Base-by-base conservation (phyloP, 73 alveolate genomes). In the Strombidium stylifer region DNA sequence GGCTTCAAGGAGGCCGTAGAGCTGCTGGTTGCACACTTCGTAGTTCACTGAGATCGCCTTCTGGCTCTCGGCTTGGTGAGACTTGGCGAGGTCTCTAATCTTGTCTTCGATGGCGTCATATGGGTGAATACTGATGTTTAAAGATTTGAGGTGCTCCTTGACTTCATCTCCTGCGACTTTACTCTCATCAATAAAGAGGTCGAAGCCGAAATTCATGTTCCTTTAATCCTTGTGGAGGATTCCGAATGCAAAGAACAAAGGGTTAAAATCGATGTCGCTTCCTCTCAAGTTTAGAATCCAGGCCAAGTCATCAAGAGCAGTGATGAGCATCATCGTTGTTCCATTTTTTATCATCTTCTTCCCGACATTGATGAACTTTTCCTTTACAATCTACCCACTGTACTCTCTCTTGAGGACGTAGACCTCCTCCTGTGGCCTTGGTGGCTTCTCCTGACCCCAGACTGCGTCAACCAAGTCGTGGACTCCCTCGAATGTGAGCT, bases 211-310 rank as follows among this genome's bases (percentile, higher is more conserved):
- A 4, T 32, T 32, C 42, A 6, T 6, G 10, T 10, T 10, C 42
- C 10, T 10, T 32, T 71, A 51, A 11, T 47, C 23, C 23, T 49
- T 41, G 27, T 87, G 77, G 34, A 94, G 48, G 26, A 83, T 51
- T 30, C 88, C 68, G 77, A 87, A 95, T 3, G 97, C 72, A 52
- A 93, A 90, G 81, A 95, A 95, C 3, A 95, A 87, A 0, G 99
- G 99, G 81, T 95, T 95, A 85, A 82, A 95, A 25, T 82, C 81
- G 37, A 95, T 90, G 72, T 95, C 99, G 1, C 53, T 36, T 44
- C 99, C 99, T 67, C 99, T 69, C 50, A 93, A 54, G 77, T 95
- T 95, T 16, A 91, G 69, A 3, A 93, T 47, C 98, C 98, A 93
- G 31, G 97, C 98, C 14, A 94, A 89, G 34, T 92, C 92, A 73